Conservation (phyloP, 1,139 yeast genomes). For the Magnusiomyces paraingens region DNA sequence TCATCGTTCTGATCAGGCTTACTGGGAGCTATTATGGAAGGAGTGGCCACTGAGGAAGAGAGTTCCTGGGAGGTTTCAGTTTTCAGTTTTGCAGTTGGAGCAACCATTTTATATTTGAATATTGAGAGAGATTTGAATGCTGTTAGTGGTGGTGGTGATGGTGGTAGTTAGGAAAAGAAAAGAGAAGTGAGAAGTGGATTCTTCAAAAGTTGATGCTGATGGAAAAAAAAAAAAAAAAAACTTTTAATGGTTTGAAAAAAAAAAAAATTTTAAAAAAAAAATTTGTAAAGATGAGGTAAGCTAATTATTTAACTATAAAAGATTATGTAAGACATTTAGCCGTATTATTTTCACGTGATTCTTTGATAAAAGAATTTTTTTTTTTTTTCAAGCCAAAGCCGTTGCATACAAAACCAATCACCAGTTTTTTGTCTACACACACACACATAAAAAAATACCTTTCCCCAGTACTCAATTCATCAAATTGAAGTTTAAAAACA, state of each 20-base stretch:
- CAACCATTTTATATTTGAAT: slow-evolving; percentile 52
- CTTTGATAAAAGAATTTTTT: too few relatives aligned
- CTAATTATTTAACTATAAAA: background rate
- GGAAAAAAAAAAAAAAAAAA: background rate
- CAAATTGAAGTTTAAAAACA: background rate
- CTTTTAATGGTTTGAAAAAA: background rate
- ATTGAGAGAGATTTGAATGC: too few relatives aligned
- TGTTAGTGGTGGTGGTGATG: too few relatives aligned
- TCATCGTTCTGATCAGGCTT: slow-evolving; percentile 40
- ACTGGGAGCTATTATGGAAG: slow-evolving; percentile 16
- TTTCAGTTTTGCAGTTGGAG: slow-evolving; percentile 53
- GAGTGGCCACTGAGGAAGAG: slow-evolving; percentile 3
- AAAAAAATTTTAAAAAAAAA: background rate
- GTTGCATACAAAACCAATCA: too few relatives aligned
- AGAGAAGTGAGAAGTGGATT: background rate
- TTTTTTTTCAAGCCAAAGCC: too few relatives aligned
- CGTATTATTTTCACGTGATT: too few relatives aligned
- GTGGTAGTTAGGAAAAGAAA: too few relatives aligned
- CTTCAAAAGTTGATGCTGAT: too few relatives aligned
- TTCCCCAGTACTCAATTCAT: too few relatives aligned
- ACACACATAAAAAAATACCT: too few relatives aligned
- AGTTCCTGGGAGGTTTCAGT: slow-evolving; percentile 18
- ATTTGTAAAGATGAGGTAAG: background rate
- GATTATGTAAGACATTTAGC: background rate
- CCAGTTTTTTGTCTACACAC: too few relatives aligned